A percentile compares a stretch with the other conserved stretches of the same genome.
phyloP scores from a whole-genome alignment of 257 asterid species.

The Euphrasia confusa region DNA sequence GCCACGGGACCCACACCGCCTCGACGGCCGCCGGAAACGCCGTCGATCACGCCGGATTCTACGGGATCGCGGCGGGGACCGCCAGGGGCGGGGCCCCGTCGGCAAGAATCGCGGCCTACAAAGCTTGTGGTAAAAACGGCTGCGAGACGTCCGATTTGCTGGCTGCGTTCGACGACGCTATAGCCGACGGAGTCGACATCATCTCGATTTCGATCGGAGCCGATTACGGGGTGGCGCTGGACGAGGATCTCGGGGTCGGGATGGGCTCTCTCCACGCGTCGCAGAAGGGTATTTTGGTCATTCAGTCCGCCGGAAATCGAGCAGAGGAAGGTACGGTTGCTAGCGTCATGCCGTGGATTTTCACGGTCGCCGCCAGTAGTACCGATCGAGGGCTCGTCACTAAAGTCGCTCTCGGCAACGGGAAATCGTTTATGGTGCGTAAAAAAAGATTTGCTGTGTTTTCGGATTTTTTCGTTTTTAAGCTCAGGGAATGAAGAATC shows the following conservation, averaged over 20 bases:
- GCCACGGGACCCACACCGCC: constrained; percentile 45
- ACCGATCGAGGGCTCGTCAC: background rate
- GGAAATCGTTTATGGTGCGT: background rate
- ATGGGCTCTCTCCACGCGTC: constrained; percentile 40
- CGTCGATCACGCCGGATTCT: constrained; percentile 33
- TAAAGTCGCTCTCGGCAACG: background rate
- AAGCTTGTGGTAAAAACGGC: background rate
- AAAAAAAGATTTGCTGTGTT: too few species aligned
- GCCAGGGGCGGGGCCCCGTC: constrained; percentile 17
- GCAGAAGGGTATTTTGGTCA: constrained; percentile 32
- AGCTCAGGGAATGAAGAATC: background rate
- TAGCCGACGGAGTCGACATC: constrained; percentile 36
- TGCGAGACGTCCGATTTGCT: constrained; percentile 26
- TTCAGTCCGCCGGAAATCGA: constrained; percentile 38
- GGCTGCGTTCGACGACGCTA: constrained; percentile 35
- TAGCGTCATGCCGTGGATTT: constrained; percentile 36
- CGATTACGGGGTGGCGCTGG: background rate
- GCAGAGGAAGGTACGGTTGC: constrained; percentile 12
- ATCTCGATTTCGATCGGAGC: constrained; percentile 36
- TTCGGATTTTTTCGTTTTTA: background rate
- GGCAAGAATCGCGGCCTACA: constrained; percentile 2
- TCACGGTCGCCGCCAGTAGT: background rate
- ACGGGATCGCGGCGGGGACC: constrained; percentile 34
- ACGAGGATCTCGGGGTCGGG: constrained; percentile 14
- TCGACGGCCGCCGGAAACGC: constrained; percentile 38